These are phyloP conservation scores for Colletotrichum destructivum DNA, from an alignment of 2,329 filamentous ascomycete genomes.

Conservation along the genomic window DNA sequence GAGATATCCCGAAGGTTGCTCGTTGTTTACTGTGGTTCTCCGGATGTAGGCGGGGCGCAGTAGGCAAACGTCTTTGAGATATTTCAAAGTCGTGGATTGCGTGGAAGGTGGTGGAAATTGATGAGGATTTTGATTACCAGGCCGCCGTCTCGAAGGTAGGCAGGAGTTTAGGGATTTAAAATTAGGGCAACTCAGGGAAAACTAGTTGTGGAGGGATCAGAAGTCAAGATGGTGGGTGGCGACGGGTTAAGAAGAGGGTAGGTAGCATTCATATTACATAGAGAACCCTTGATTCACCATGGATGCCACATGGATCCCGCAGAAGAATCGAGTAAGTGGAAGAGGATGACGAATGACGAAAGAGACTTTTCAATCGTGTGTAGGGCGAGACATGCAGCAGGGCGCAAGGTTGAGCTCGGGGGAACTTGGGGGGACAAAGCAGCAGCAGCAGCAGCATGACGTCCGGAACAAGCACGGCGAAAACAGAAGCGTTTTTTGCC, in stretches of 20 bases:
- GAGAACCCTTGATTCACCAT: constrained; percentile 23
- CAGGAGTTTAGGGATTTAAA: constrained; percentile 31
- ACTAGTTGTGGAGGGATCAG: constrained; percentile 34
- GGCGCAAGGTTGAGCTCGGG: constrained; percentile 27
- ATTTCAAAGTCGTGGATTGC: neutral
- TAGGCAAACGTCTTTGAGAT: neutral
- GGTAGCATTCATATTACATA: constrained; percentile 29
- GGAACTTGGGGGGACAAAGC: constrained; percentile 16
- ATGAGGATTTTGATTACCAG: neutral
- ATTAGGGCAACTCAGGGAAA: constrained; percentile 31
- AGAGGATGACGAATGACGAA: constrained; percentile 40
- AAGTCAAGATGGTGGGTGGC: constrained; percentile 25
- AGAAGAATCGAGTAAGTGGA: constrained; percentile 3
- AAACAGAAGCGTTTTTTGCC: constrained; percentile 14
- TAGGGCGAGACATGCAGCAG: constrained; percentile 32
- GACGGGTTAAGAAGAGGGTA: constrained; percentile 25
- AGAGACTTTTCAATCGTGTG: constrained; percentile 40
- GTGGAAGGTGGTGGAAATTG: neutral
- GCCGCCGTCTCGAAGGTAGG: constrained; percentile 24
- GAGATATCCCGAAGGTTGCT: neutral
- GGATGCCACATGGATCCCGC: constrained; percentile 26
- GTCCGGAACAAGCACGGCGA: constrained; percentile 4
- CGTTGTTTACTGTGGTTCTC: neutral
- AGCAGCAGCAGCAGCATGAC: constrained; percentile 9
- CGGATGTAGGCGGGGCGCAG: neutral